Base-by-base conservation (phyloP, 495 filamentous ascomycete species). In the Mycothermus thermophilus region DNA sequence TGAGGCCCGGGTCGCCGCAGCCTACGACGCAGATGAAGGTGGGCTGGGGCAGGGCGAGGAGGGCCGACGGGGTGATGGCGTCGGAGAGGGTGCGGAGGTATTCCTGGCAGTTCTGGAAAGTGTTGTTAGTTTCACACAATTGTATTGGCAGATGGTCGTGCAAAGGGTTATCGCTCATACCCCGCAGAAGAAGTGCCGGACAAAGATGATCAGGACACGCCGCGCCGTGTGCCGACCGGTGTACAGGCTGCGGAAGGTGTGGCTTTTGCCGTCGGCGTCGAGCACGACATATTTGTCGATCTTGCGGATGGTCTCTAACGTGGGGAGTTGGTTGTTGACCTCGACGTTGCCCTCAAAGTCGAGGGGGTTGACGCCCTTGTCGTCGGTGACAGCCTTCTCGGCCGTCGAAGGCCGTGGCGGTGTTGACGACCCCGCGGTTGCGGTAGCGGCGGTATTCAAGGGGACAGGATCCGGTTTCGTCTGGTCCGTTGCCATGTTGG, bases 111-210 rank as follows among this genome's bases (percentile, higher is more conserved):
- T 75, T 75, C 75, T 79, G 28, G 0, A 28, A 41, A 31, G 12
- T 21, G 31, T 15, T 11, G 22, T 20, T 29, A 28, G 27, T 43
- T 8, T 32, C 6, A 29, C 10, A 36, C 32, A 30, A 40, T 27
- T 29, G 24, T 12, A 32, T 21, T 8, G 32, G 27, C 22, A 37
- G 15, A 25, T 17, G 15, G 29, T n/a, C n/a, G n/a, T n/a, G n/a
- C n/a, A n/a, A n/a, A n/a, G n/a, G n/a, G n/a, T n/a, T n/a, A n/a
- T n/a, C n/a, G n/a, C n/a, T n/a, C 83, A 59, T 65, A 82, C 82
- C 2, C 84, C 82, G 47, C 85, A 93, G 65, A 82, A 88, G 61
- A 93, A 93, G 57, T 93, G 84, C 15, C 85, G 69, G 29, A 93
- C 69, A 47, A 93, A 93, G 33, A 92, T 74, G 12, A 92, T 52